Conservation (phyloP, 1,139 yeast genomes). For the Zygosaccharomyces pseudobailii region DNA sequence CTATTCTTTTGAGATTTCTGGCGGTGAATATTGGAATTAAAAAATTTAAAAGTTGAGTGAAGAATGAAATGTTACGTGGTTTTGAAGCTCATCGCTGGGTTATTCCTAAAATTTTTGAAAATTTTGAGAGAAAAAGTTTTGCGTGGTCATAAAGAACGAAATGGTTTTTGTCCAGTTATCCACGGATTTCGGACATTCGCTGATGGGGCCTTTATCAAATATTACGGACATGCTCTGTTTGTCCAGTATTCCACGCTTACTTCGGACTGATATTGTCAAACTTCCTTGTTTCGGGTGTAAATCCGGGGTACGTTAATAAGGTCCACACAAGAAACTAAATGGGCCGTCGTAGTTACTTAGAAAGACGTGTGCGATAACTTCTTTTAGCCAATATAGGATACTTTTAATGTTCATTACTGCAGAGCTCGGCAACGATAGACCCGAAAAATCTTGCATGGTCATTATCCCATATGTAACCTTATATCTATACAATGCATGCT, state of each 20-base stretch:
- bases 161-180: neutral
- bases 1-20: slow-evolving; percentile 46
- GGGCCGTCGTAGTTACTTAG: too few relatives aligned
- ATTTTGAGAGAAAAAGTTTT: neutral
- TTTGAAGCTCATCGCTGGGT: neutral
- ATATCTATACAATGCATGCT: neutral
- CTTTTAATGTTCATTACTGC: too few relatives aligned
- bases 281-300: neutral
- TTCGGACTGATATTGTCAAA: neutral
- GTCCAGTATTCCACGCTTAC: neutral
- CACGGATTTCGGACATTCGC: neutral
- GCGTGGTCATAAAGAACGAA: slow-evolving; percentile 3
- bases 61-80: neutral
- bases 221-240: neutral
- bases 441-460: neutral
- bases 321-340: too few relatives aligned
- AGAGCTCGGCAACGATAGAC: too few relatives aligned
- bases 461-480: neutral
- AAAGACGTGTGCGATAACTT: too few relatives aligned
- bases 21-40: neutral
- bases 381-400: too few relatives aligned
- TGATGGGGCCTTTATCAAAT: too few relatives aligned
- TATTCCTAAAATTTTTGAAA: neutral
- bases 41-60: neutral
- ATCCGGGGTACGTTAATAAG: neutral